Percentiles rank a stretch among this genome's conserved stretches.
Conservation (phyloP, 2,329 filamentous ascomycete species). For the Xylariaceae sp. region DNA sequence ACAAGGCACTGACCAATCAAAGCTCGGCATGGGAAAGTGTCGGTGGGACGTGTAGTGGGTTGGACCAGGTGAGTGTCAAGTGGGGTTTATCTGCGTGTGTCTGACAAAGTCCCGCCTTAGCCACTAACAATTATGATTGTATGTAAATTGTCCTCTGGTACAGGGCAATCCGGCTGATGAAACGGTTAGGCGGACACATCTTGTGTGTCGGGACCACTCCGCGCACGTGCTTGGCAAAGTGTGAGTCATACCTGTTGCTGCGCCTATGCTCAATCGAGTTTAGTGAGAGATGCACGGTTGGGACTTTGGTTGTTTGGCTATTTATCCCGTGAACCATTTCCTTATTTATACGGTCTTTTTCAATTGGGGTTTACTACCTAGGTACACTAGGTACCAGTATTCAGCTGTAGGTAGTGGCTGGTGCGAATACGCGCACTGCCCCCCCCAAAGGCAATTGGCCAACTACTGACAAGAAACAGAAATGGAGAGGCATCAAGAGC, state of each 20-base stretch:
- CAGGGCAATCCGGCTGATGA: conserved; percentile 28
- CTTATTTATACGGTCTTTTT: no score
- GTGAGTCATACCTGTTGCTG: conserved; percentile 39
- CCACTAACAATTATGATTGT: conserved; percentile 36
- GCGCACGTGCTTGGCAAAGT: conserved; percentile 32
- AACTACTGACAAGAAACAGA: no score
- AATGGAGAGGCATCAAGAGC: no score
- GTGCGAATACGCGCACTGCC: no score
- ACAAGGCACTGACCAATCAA: neutral
- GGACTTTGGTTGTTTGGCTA: no score
- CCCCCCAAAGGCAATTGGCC: no score
- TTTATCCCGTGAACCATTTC: no score
- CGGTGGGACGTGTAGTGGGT: neutral
- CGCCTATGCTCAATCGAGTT: conserved; percentile 16
- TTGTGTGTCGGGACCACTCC: neutral
- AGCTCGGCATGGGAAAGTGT: neutral
- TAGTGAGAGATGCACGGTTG: conserved; percentile 7
- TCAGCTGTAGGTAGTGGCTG: no score
- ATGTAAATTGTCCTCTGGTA: conserved; percentile 12
- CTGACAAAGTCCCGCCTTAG: conserved; percentile 34
- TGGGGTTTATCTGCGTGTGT: conserved; percentile 19
- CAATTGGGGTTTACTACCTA: no score
- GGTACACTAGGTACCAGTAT: no score
- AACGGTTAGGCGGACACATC: conserved; percentile 38
- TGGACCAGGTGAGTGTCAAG: conserved; percentile 5